Percentiles rank a stretch among this genome's conserved stretches.
Evolutionary conservation across 345 rosid genomes (phyloP).

Genomic region (Dipteronia dyeriana): DNA sequence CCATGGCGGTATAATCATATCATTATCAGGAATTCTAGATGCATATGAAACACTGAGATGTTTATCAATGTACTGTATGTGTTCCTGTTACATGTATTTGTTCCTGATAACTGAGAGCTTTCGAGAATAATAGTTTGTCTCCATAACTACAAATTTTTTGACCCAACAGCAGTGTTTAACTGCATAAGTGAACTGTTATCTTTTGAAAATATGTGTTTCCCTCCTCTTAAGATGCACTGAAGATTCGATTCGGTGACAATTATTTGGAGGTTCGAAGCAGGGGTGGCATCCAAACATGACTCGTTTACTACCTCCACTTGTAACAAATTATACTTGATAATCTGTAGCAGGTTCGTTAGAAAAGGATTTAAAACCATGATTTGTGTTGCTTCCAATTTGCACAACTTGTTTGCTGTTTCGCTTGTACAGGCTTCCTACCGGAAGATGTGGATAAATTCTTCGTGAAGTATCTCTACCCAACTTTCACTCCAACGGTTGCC

Average conservation of each 20-base stretch:
- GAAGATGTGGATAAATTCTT: constrained; percentile 80
- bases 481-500: constrained; percentile 76
- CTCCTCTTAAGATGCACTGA: neutral
- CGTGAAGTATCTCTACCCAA: constrained; percentile 83
- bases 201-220: neutral
- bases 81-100: neutral
- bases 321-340: neutral
- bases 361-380: neutral
- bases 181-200: neutral
- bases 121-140: neutral
- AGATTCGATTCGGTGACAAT: neutral
- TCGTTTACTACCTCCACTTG: neutral
- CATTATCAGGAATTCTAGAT: neutral
- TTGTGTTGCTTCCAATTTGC: constrained; percentile 11
- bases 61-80: neutral
- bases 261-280: neutral
- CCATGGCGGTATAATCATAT: neutral
- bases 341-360: neutral
- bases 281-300: neutral
- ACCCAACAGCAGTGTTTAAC: neutral
- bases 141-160: neutral
- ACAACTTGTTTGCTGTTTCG: constrained; percentile 14
- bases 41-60: neutral
- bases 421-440: constrained; percentile 71
- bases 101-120: neutral